A percentile compares a stretch with the other conserved stretches of the same genome.
Evolutionary conservation across 2,329 filamentous ascomycete genomes (phyloP).

Genomic region (Phaeophleospora eucalypticola): DNA sequence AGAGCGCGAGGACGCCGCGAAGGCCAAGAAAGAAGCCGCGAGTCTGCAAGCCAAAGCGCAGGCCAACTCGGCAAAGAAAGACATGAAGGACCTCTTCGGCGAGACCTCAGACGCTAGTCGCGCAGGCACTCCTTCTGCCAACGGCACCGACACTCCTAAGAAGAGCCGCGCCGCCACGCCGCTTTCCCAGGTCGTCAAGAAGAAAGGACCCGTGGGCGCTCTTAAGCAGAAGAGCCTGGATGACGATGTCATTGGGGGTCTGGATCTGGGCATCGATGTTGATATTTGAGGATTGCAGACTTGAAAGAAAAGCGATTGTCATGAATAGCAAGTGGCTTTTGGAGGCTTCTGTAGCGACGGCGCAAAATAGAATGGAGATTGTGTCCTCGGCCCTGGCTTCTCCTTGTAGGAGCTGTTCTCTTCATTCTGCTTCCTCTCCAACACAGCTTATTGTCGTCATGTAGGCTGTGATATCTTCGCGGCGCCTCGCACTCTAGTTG

Average conservation of each 20-base stretch:
- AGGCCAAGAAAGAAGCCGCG: constrained; percentile 31
- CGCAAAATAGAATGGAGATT: no score
- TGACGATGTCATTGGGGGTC: constrained; percentile 82
- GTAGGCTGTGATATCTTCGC: no score
- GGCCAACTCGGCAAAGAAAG: constrained; percentile 25
- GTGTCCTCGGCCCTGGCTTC: no score
- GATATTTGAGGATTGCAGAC: constrained; percentile 69
- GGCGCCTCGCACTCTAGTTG: no score
- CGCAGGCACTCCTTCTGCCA: constrained; percentile 49
- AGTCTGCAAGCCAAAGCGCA: constrained; percentile 4
- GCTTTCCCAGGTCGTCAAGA: constrained; percentile 40
- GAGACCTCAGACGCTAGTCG: constrained; percentile 43
- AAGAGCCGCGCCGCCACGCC: constrained; percentile 37
- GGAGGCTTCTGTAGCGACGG: no score
- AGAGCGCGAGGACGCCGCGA: constrained; percentile 52
- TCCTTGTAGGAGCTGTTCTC: no score
- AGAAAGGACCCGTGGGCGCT: constrained; percentile 45
- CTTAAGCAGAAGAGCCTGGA: constrained; percentile 67
- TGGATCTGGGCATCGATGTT: constrained; percentile 90
- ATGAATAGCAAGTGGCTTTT: no score
- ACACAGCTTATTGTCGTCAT: no score
- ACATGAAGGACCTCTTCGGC: constrained; percentile 45
- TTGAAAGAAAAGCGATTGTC: not conserved
- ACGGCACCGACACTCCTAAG: constrained; percentile 36
- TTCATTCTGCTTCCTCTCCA: no score